Percentiles rank a stretch among this genome's conserved stretches.
These are phyloP conservation scores for Fusarium xyrophilum DNA, from an alignment of 2,329 filamentous ascomycete genomes.

Conservation along the genomic window DNA sequence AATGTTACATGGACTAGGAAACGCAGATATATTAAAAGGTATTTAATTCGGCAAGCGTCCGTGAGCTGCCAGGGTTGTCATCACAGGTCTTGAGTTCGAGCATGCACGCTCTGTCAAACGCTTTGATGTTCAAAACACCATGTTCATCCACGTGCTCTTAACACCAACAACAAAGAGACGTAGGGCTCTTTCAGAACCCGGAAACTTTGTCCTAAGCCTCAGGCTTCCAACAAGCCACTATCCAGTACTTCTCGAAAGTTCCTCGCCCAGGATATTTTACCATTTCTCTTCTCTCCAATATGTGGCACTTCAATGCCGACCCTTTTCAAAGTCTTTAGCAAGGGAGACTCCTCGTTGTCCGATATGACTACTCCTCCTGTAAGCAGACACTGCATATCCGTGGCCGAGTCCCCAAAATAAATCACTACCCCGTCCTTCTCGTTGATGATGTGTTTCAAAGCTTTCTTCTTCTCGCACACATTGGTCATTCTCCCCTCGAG, in stretches of 20 bases:
- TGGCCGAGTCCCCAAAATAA: slow-evolving; percentile 66
- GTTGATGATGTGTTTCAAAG: slow-evolving; percentile 44
- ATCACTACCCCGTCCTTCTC: slow-evolving; percentile 43
- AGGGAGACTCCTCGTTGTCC: slow-evolving; percentile 43
- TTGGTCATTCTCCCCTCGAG: slow-evolving; percentile 45
- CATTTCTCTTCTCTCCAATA: slow-evolving; percentile 36
- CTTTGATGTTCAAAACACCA: not conserved
- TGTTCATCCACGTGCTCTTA: not conserved
- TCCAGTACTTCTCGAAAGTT: slow-evolving; percentile 53
- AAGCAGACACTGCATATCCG: slow-evolving; percentile 62
- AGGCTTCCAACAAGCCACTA: slow-evolving; percentile 38
- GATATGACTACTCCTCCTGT: slow-evolving; percentile 57
- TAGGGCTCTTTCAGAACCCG: not conserved
- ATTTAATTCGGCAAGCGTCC: not conserved
- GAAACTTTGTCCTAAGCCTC: not conserved
- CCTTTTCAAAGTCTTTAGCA: slow-evolving; percentile 49
- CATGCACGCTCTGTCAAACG: not conserved
- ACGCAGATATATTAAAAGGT: not conserved
- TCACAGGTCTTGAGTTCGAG: not conserved
- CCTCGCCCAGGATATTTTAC: slow-evolving; percentile 51
- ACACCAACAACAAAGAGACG: not conserved
- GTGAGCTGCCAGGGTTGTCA: not conserved
- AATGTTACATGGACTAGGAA: not conserved
- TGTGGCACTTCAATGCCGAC: slow-evolving; percentile 50
- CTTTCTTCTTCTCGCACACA: slow-evolving; percentile 55